phyloP scores from a whole-genome alignment of 495 filamentous ascomycete species.

The Penicillium verhagenii region DNA sequence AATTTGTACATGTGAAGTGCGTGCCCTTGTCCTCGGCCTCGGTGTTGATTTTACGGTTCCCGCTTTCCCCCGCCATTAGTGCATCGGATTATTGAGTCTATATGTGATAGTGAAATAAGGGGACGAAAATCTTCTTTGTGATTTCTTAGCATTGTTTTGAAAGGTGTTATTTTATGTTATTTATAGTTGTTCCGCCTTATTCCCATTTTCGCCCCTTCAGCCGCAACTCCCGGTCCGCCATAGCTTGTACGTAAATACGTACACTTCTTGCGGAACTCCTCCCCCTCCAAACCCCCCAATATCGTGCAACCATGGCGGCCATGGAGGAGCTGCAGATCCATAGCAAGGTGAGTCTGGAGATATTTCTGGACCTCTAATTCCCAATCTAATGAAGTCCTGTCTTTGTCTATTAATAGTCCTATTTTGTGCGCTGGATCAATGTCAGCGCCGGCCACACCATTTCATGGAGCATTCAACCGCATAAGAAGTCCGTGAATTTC shows the following conservation, averaged over 20 bases:
- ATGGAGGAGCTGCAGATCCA: constrained; percentile 98
- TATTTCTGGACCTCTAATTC: neutral
- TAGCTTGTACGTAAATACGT: constrained; percentile 10
- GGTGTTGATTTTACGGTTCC: constrained; percentile 10
- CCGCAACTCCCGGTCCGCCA: constrained; percentile 26
- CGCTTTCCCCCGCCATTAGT: constrained; percentile 3
- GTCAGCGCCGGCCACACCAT: constrained; percentile 87
- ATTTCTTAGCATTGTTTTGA: too few relatives aligned
- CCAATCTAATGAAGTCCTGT: neutral
- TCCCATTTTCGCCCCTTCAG: constrained; percentile 19
- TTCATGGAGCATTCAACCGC: constrained; percentile 95
- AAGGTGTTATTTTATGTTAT: neutral
- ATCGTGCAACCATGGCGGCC: constrained; percentile 65
- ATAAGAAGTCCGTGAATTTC: constrained; percentile 97
- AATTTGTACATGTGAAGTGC: constrained; percentile 12
- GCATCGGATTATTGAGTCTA: neutral
- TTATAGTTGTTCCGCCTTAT: constrained; percentile 4
- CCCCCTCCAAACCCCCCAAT: neutral
- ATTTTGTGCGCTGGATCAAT: constrained; percentile 95
- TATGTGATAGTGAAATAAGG: neutral
- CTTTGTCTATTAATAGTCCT: constrained; percentile 61
- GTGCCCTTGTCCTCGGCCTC: constrained; percentile 21
- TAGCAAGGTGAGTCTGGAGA: constrained; percentile 74
- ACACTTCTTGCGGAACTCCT: constrained; percentile 9
- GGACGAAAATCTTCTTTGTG: too few relatives aligned